Base-by-base conservation (phyloP, 352 stramenopile genomes). In the Blastocystis sp. region DNA sequence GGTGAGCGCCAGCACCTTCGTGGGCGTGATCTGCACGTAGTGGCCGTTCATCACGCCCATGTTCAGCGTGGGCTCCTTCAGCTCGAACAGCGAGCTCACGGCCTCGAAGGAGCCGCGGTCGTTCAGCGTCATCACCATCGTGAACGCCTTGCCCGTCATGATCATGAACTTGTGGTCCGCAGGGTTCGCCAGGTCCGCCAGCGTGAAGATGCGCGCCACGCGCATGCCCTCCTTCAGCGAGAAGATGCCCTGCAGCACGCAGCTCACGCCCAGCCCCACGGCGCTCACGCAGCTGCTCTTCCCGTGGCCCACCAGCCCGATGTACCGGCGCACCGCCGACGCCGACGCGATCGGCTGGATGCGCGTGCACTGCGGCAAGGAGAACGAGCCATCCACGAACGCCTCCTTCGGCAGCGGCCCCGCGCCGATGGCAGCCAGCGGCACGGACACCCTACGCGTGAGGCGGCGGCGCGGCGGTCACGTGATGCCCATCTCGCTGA, bases 21-120 rank as follows among this genome's bases (percentile, higher is more conserved):
- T 43, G 7, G 60, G 56, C 23, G 74, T 84, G 60, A 84, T 53
- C 45, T 84, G 74, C 59, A 52, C 74, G 45, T 84, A 84, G 7
- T 28, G 28, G 5, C 52, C 48, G 45, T 69, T 62, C 38, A 59
- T 69, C 14, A 84, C 74, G 45, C 60, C 52, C n/a, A 28, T 67
- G 23, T 84, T 67, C 7, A 84, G 23, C 14, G 74, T 84, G 7
- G 34, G 52, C 48, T 84, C 74, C 40, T 69, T 28, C 9, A 45
- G 19, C 7, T 52, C 45, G 52, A 84, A 69, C 28, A 17, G 45
- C 7, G 53, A 45, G 11, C 19, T 52, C 19, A 70, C 48, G 19
- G 21, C 64, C 7, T 69, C 23, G 60, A 84, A 69, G 23, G n/a
- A n/a, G 5, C n/a, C 4, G 19, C 69, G 10, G 23, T 64, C 69